phyloP scores from a whole-genome alignment of 805 yeast species.

The Wickerhamiella dianesei region DNA sequence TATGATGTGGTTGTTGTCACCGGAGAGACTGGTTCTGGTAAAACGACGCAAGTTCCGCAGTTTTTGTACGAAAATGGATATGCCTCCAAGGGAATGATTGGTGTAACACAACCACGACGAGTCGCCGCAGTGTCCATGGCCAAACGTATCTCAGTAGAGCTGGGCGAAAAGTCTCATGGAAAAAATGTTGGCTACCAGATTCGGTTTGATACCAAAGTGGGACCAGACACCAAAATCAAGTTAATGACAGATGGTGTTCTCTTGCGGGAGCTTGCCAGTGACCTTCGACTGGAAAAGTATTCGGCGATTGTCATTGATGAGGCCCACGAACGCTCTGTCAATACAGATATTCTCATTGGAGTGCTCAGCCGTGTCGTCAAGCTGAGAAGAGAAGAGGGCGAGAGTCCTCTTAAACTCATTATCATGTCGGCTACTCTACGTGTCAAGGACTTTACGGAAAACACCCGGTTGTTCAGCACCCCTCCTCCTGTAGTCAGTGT shows the following conservation, averaged over 20 bases:
- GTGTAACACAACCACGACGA: slow-evolving; percentile 86
- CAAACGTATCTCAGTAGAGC: slow-evolving; percentile 68
- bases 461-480: slow-evolving; percentile 49
- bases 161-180: slow-evolving; percentile 44
- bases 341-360: slow-evolving; percentile 92
- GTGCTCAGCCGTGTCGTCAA: slow-evolving; percentile 77
- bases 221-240: slow-evolving; percentile 50
- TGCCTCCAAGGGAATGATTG: slow-evolving; percentile 80
- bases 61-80: slow-evolving; percentile 87
- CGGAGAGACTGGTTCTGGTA: slow-evolving; percentile 98
- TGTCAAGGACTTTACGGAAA: slow-evolving; percentile 86
- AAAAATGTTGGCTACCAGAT: slow-evolving; percentile 73
- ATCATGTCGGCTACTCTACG: slow-evolving; percentile 96
- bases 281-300: slow-evolving; percentile 65
- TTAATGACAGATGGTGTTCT: slow-evolving; percentile 96
- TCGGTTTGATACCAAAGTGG: slow-evolving; percentile 68
- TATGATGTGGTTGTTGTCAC: slow-evolving; percentile 82
- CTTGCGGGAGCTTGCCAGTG: slow-evolving; percentile 83
- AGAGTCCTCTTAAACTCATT: slow-evolving; percentile 59
- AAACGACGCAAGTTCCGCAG: slow-evolving; percentile 97
- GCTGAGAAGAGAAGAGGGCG: slow-evolving; percentile 36
- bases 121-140: slow-evolving; percentile 82
- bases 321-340: slow-evolving; percentile 93
- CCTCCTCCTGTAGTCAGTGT: slow-evolving; percentile 79
- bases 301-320: slow-evolving; percentile 87